Evolutionary conservation across 1,284 basidiomycete genomes (phyloP).

Genomic region (Sphaerobolus stellatus): DNA sequence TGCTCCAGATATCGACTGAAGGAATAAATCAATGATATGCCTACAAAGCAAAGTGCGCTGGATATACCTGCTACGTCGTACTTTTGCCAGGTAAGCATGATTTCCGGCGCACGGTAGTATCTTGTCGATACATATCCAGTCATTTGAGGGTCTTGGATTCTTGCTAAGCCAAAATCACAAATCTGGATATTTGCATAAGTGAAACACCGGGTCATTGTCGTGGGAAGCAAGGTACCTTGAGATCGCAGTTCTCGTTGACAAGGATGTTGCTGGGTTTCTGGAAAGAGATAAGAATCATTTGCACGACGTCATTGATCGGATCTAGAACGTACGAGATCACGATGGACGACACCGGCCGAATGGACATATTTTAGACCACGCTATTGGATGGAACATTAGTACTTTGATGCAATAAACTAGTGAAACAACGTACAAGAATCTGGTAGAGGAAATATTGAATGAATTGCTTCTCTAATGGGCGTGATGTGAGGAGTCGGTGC

Average conservation of each 20-base stretch:
- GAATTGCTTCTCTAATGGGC: conserved; percentile 99
- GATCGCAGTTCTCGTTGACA: conserved; percentile 99
- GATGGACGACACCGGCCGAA: conserved; percentile 98
- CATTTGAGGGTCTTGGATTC: conserved; percentile 98
- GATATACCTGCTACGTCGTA: conserved; percentile 87
- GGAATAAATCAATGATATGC: conserved; percentile 3
- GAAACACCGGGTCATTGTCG: background rate
- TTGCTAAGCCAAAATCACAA: conserved; percentile 97
- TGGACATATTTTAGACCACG: conserved; percentile 99
- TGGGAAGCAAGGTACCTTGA: conserved; percentile 54
- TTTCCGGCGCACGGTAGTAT: conserved; percentile 98
- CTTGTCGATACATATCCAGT: conserved; percentile 99
- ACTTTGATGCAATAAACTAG: background rate
- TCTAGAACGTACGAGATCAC: conserved; percentile 72
- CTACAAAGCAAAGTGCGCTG: background rate
- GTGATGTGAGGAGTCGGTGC: conserved; percentile 92
- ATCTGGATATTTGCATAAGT: conserved; percentile 53
- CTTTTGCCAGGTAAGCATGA: conserved; percentile 99
- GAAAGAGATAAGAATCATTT: background rate
- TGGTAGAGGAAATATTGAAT: conserved; percentile 99
- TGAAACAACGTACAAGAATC: conserved; percentile 69
- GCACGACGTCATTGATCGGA: background rate
- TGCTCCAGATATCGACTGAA: conserved; percentile 95
- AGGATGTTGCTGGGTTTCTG: conserved; percentile 99
- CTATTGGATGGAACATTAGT: conserved; percentile 39